Evolutionary conservation across 2,329 filamentous ascomycete genomes (phyloP).

Genomic region (Fusarium chlamydosporum): DNA sequence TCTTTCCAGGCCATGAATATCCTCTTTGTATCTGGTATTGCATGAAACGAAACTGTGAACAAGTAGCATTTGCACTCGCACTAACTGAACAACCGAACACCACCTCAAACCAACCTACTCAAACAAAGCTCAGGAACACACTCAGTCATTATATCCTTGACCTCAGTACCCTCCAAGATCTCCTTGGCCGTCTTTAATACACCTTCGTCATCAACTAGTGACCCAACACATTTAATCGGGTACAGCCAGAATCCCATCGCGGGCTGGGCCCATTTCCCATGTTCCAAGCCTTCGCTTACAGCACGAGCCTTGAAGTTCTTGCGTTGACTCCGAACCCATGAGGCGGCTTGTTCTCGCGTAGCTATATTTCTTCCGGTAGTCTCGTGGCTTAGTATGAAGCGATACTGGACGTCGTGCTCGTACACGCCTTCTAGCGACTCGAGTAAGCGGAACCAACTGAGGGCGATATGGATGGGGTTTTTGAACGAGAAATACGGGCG

Average conservation of each 20-base stretch:
- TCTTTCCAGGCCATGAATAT: too few species aligned
- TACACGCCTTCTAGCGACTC: background rate
- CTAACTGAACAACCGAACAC: too few species aligned
- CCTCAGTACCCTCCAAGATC: background rate
- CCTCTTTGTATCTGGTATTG: too few species aligned
- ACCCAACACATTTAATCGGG: background rate
- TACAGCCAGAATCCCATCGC: constrained; percentile 1
- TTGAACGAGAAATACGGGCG: constrained; percentile 3
- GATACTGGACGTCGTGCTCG: background rate
- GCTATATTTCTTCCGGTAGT: background rate
- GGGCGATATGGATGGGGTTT: background rate
- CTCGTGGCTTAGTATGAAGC: background rate
- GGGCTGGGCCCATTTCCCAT: background rate
- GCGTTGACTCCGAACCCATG: background rate
- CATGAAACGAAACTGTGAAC: too few species aligned
- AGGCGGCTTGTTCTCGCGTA: background rate
- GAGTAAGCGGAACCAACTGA: background rate
- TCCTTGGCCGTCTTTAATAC: background rate
- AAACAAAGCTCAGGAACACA: background rate
- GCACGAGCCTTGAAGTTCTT: background rate
- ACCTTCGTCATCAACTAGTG: accelerated
- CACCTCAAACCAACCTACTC: background rate
- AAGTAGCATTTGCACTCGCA: too few species aligned
- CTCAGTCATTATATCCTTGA: background rate
- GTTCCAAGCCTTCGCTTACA: background rate